phyloP scores from a whole-genome alignment of 805 yeast species.

The Metschnikowia amazonensis region DNA sequence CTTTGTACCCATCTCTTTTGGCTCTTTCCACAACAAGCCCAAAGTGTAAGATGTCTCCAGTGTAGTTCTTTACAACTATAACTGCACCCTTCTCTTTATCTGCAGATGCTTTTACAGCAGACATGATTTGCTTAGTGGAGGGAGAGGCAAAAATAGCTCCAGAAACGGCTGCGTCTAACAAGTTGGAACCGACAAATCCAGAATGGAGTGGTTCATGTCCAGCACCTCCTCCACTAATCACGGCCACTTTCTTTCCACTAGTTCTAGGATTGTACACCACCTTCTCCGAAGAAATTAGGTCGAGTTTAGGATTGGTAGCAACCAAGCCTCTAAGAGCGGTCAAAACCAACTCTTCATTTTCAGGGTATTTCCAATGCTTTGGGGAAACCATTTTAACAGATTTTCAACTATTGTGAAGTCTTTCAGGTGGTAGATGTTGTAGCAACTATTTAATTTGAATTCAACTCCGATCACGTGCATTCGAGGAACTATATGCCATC shows the following conservation, averaged over 20 bases:
- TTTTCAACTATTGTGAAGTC: background rate
- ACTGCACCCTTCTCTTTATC: slow-evolving; percentile 59
- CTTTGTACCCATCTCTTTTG: slow-evolving; percentile 66
- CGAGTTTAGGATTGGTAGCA: slow-evolving; percentile 51
- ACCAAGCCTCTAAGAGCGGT: slow-evolving; percentile 51
- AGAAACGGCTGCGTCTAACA: slow-evolving; percentile 81
- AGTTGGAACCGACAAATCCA: slow-evolving; percentile 83
- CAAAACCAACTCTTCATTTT: slow-evolving; percentile 43
- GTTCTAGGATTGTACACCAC: slow-evolving; percentile 48
- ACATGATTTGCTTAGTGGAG: slow-evolving; percentile 78
- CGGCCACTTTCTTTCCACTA: slow-evolving; percentile 50
- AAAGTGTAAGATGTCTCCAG: slow-evolving; percentile 91
- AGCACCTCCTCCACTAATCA: slow-evolving; percentile 90
- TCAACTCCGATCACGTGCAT: background rate
- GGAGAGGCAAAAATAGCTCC: slow-evolving; percentile 96
- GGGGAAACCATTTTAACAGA: slow-evolving; percentile 10
- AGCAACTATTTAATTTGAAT: background rate
- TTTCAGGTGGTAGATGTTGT: background rate
- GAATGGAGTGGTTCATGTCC: slow-evolving; percentile 96
- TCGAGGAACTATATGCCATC: background rate
- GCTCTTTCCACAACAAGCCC: slow-evolving; percentile 90
- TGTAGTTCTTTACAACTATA: slow-evolving; percentile 83
- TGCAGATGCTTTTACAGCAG: slow-evolving; percentile 60
- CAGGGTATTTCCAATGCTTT: slow-evolving; percentile 50
- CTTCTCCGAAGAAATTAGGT: slow-evolving; percentile 52